phyloP scores from a whole-genome alignment of 192 early-diverging fungal genomes.

The Mortierella hygrophila region DNA sequence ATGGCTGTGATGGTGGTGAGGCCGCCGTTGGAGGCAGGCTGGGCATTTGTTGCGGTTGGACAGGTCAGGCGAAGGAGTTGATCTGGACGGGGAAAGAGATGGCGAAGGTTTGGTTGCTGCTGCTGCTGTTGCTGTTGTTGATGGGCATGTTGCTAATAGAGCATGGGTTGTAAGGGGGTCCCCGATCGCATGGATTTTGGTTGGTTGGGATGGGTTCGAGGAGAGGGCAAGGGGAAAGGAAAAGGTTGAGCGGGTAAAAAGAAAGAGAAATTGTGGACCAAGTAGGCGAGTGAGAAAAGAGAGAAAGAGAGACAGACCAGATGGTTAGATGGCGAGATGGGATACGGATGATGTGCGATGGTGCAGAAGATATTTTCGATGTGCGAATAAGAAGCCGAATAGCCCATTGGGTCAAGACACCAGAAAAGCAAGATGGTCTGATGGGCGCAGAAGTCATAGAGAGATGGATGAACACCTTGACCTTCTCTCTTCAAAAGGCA shows the following conservation, averaged over 20 bases:
- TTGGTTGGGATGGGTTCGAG: neutral
- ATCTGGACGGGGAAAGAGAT: neutral
- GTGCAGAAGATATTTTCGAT: neutral
- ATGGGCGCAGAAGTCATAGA: neutral
- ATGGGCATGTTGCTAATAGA: neutral
- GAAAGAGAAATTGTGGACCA: too few relatives aligned
- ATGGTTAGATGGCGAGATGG: neutral
- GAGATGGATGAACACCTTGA: neutral
- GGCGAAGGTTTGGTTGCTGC: neutral
- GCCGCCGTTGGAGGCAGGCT: neutral
- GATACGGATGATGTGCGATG: neutral
- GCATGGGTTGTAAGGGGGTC: neutral
- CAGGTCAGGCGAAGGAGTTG: neutral
- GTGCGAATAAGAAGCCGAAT: neutral
- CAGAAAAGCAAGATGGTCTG: neutral
- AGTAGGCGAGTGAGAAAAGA: neutral
- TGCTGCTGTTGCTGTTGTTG: neutral
- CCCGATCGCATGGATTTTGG: neutral
- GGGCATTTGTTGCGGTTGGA: neutral
- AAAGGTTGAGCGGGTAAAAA: neutral
- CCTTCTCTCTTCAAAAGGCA: too few relatives aligned
- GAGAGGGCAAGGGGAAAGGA: neutral
- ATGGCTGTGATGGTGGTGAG: slow-evolving; percentile 4
- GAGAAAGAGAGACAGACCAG: neutral
- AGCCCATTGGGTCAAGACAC: neutral